Evolutionary conservation across 805 yeast genomes (phyloP).

Genomic region (Nakazawaea sp.): DNA sequence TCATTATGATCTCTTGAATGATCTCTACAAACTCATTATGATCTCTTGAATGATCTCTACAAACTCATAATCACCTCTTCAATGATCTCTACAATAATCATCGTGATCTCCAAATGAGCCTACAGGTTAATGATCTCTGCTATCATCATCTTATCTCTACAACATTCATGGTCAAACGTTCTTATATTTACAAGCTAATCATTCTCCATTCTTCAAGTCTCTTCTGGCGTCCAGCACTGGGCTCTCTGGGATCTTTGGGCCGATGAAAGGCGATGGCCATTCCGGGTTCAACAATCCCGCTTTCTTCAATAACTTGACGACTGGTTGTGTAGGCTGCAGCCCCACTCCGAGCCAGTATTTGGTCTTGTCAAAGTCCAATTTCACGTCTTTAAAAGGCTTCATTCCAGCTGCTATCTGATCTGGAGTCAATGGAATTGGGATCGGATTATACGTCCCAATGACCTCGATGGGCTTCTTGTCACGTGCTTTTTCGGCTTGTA

Average conservation of each 20-base stretch:
- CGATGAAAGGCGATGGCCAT: conserved; percentile 45
- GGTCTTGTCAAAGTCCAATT: conserved; percentile 80
- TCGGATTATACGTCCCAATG: conserved; percentile 87
- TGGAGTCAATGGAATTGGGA: conserved; percentile 61
- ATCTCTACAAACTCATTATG: no score
- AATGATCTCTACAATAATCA: no score
- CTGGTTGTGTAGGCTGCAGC: conserved; percentile 87
- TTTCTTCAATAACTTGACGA: conserved; percentile 66
- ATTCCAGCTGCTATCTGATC: conserved; percentile 49
- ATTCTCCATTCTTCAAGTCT: conserved; percentile 4
- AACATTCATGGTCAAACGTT: no score
- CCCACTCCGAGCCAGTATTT: conserved; percentile 98
- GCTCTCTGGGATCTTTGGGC: conserved; percentile 16
- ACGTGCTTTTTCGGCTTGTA: conserved; percentile 69
- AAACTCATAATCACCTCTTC: background rate
- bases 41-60: no score
- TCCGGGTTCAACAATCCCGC: conserved; percentile 61
- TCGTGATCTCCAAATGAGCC: no score
- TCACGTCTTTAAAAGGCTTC: conserved; percentile 67
- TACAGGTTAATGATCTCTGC: no score
- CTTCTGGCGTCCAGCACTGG: conserved; percentile 12
- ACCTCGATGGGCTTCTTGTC: conserved; percentile 91
- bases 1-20: no score
- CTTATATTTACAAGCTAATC: background rate
- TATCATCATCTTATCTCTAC: no score